Evolutionary conservation across 768 basidiomycete species (phyloP), one percentile per base, ranked within the genome.

Genomic region (Naganishia vaughanmartiniae): DNA sequence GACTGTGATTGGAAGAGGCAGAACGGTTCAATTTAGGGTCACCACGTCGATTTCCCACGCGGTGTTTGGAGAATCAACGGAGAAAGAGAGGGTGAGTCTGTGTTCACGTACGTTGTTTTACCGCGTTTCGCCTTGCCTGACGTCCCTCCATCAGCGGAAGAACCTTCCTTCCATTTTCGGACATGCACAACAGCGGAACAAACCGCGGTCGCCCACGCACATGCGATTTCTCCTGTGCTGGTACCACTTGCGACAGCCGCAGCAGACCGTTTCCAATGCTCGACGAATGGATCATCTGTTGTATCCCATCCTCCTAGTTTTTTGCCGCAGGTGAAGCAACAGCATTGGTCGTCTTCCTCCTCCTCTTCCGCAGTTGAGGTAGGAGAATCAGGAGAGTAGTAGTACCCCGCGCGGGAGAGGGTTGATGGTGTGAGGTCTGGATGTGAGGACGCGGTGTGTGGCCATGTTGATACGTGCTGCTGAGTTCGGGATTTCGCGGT

Each of bases 341-440:
- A 71, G 39, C 67, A 69, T 54, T 67, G 84, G 54, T 75, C 76
- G 26, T 90, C 92, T 4, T 55, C 68, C 2, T 42, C 42, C 17
- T 2, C 42, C 5, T 36, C 36, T 12, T 42, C 42, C 2, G 10
- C 14, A 15, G 42, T 42, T 15, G 42, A 42, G 42, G 42, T 26
- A 26, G 60, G 28, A 15, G 60, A 9, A 7, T 63, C 60, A 4
- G 91, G 91, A 72, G 84, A 84, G 81, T 85, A 93, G 84, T 87
- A 94, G 83, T 95, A 97, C 11, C 94, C 94, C 2, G 94, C 94
- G 73, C 89, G 87, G 1, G 94, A 89, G 19, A 98, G 87, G 84
- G 66, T 85, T 81, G 0, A 42, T 42, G 93, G 88, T 63, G 87
- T 93, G 55, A 93, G 89, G 63, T 83, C 81, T 7, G 81, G 80